Base-by-base conservation (phyloP, 345 rosid species). In the Lumnitzera racemosa region DNA sequence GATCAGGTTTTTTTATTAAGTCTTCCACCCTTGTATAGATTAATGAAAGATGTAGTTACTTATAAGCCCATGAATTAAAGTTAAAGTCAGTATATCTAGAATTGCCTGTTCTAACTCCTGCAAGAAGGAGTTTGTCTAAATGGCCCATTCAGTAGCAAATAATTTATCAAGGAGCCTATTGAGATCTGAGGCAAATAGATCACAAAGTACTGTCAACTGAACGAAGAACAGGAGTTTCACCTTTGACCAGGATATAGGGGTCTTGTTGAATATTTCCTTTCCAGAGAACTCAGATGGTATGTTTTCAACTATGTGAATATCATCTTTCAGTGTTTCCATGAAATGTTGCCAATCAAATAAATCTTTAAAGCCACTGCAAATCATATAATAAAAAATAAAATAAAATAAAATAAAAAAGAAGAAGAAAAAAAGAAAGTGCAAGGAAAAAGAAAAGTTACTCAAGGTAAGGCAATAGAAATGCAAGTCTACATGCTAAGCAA, bases 201-300 rank as follows among this genome's bases (percentile, higher is more conserved):
- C 7, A 36, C 43, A 36, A 5, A 36, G 9, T 36, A 36, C 43
- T 36, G 10, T 36, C 43, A 36, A 51, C 23, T 27, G 52, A 55
- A 49, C 20, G 11, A 16, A 11, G 25, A 71, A 51, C 43, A 51
- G 66, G 20, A 24, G 41, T 51, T 51, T 68, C 57, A 87, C 97
- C 97, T 87, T 89, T 16, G 98, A 92, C 98, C 98, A 92, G 20
- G 98, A 89, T 66, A 92, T 81, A 55, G 89, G 96, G 63, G 96
- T 94, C 74, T 94, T 94, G 24, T 58, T 70, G 65, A 87, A 79
- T 68, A 91, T 84, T 64, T 87, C 84, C 1, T 71, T 68, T 52
- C 76, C 83, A 24, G 86, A 76, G 72, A 78, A 78, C 58, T 79
- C 78, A 46, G 80, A 64, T 53, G 96, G 99, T 67, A 90, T 65